Evolutionary conservation across 805 yeast species (phyloP).

Genomic region (Sungouiozyma intestinalis): DNA sequence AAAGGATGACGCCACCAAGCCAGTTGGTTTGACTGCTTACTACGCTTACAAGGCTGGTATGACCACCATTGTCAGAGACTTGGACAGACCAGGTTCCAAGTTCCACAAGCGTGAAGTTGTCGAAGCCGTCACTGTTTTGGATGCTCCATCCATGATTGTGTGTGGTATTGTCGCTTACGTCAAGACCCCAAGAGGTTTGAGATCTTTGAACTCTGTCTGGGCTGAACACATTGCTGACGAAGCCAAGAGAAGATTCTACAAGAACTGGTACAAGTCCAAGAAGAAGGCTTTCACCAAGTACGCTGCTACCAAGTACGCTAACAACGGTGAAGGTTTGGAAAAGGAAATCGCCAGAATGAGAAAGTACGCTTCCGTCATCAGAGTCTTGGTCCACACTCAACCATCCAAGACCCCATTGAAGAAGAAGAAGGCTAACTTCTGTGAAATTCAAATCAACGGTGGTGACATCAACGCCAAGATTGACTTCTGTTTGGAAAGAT

Average conservation of each 20-base stretch:
- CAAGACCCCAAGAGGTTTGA: constrained; percentile 99
- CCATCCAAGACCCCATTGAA: constrained; percentile 97
- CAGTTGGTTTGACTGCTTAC: constrained; percentile 98
- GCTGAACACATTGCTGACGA: constrained; percentile 99
- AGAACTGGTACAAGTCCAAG: constrained; percentile 99
- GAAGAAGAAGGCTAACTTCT: constrained; percentile 99
- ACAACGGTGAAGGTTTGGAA: constrained; percentile 78
- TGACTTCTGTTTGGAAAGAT: constrained; percentile 97
- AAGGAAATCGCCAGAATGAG: constrained; percentile 96
- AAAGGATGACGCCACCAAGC: constrained; percentile 94
- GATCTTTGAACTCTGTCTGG: constrained; percentile 99
- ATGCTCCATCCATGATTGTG: constrained; percentile 97
- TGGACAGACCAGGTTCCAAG: constrained; percentile 99
- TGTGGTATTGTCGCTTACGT: constrained; percentile 99
- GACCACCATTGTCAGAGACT: constrained; percentile 99
- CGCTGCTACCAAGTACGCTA: constrained; percentile 89
- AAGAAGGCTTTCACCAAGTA: constrained; percentile 99
- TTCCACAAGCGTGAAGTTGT: constrained; percentile 99
- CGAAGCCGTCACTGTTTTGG: constrained; percentile 98
- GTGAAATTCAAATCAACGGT: constrained; percentile 99
- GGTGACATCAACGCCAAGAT: constrained; percentile 97
- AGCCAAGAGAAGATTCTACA: constrained; percentile 99
- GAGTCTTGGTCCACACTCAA: constrained; percentile 99
- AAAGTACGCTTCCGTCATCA: constrained; percentile 97
- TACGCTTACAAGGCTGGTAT: constrained; percentile 99